phyloP scores from a whole-genome alignment of 495 filamentous ascomycete genomes.

The Lophiostoma macrostomum region DNA sequence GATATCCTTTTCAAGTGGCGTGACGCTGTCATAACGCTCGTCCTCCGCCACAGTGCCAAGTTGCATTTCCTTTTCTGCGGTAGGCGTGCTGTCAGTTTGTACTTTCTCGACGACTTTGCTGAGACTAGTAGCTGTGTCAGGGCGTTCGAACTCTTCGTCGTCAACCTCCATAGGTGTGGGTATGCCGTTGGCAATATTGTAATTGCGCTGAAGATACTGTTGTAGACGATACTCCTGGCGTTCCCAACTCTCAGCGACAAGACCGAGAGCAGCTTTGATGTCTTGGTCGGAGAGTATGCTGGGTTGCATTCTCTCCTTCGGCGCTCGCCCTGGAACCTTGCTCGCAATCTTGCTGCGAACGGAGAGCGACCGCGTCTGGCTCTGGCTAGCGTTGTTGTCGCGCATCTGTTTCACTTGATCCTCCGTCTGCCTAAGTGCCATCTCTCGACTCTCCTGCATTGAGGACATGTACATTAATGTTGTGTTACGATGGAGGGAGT shows the following conservation, averaged over 20 bases:
- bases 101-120: conserved; percentile 40
- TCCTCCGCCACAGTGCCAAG: conserved; percentile 24
- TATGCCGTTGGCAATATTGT: conserved; percentile 52
- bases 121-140: conserved; percentile 32
- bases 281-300: conserved; percentile 39
- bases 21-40: not conserved
- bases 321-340: conserved; percentile 13
- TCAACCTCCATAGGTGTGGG: conserved; percentile 35
- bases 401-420: conserved; percentile 56
- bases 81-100: conserved; percentile 40
- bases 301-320: conserved; percentile 10
- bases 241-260: conserved; percentile 63
- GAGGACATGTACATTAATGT: conserved; percentile 62
- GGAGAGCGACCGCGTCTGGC: conserved; percentile 20
- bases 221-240: conserved; percentile 55
- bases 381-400: conserved; percentile 36
- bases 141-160: conserved; percentile 41
- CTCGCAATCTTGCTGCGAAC: conserved; percentile 26
- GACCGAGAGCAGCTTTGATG: conserved; percentile 46
- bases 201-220: conserved; percentile 61
- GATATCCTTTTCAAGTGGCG: conserved; percentile 26
- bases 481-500: conserved; percentile 65
- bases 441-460: conserved; percentile 61
- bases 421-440: conserved; percentile 62
- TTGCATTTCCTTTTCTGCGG: conserved; percentile 36